Evolutionary conservation across 176 grass and related monocot genomes (phyloP), one percentile per base, ranked within the genome.

Genomic region (Oryza coarctata): DNA sequence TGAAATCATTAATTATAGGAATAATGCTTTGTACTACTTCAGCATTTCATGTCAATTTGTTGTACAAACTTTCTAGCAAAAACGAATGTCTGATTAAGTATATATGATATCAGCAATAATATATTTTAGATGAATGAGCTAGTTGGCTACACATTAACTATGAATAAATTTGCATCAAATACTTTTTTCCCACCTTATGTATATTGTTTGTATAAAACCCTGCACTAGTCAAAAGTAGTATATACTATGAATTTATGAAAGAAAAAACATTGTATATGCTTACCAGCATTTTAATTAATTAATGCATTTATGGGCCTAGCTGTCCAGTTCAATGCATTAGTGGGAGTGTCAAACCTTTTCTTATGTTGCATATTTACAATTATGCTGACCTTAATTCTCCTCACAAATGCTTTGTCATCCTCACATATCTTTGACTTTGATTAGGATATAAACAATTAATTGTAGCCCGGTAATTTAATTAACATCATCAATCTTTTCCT

Each of bases 41-140:
- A 18, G 1, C 27, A 43, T 74, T 52, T 68, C 66, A 3, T 55
- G 25, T 26, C 5, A 38, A 28, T 65, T 65, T 17, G 40, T 34
- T 85, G 50, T 12, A 70, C 40, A 71, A 6, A 55, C 43, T 36
- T 64, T 27, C 25, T 57, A 40, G 36, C 29, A 7, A 35, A 66
- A 88, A 79, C 5, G 2, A 32, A 8, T 4, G 17, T 7, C 4
- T n/a, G 50, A 15, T 31, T 36, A 49, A 35, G 35, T 33, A 65
- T 47, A 23, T 74, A 11, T 47, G 22, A 58, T 58, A 58, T 58
- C 3, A 58, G 22, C 50, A 7, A 55, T 44, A 22, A 30, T 13
- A 63, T 44, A 78, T 67, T 73, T 13, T 29, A 74, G 36, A 64
- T 74, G 22, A 20, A 74, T 82, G 38, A 27, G 55, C 43, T 39